Evolutionary conservation across 768 basidiomycete genomes (phyloP), one percentile per base, ranked within the genome.

Genomic region (Tricholoma furcatifolium): DNA sequence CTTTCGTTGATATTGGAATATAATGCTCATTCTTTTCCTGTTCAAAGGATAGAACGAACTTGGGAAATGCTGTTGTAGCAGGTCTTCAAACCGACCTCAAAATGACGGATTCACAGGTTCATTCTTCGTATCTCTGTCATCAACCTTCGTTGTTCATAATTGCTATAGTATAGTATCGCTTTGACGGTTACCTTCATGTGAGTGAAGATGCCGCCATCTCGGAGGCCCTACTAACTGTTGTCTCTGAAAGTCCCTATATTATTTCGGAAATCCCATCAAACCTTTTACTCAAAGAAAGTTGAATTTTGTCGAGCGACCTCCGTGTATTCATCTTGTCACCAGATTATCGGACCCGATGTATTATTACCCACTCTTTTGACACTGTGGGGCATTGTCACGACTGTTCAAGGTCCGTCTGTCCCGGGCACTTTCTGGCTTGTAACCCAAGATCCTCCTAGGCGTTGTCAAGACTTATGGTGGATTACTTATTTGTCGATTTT

Each of bases 401-500:
- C 74, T 61, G 55, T 31, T 71, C 74, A 65, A 21, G 74, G 78
- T 15, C 3, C 27, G 27, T 7, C 66, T 81, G 23, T 60, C 80
- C 14, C n/a, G 21, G 18, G 2, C 35, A 7, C 20, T 67, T 65
- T 3, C 74, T 31, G 72, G 53, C 66, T 78, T 34, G 70, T 78
- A 57, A 71, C 76, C 49, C 62, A 24, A n/a, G 46, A 10, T 24
- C 34, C 17, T 11, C 47, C 44, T 36, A 59, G 54, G 54, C 17
- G 18, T 50, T 31, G 51, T 53, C 10, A 55, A 50, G 41, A 41
- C 53, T 6, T 58, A 51, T 31, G 20, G 50, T 31, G 56, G 56
- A 20, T 67, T 82, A n/a, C 61, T 81, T 23, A 70, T 68, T 3
- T 78, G 74, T 55, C 69, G 81, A 24, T 74, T 81, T 59, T 74